Conservation (phyloP, 768 basidiomycete species). For the Xerocomellus intermedius region DNA sequence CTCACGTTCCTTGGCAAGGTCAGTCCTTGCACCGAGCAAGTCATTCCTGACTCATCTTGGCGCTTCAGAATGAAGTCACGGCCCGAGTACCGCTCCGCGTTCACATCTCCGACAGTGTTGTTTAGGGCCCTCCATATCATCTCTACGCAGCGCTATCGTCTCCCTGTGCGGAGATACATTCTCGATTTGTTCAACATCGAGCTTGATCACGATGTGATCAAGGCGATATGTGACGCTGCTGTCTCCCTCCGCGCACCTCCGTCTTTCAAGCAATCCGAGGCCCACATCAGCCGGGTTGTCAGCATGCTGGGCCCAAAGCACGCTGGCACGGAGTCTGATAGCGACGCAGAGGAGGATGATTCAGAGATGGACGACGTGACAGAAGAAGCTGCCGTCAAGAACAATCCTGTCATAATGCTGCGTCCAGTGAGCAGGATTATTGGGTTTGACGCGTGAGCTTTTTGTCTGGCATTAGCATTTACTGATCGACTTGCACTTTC, state of each 20-base stretch:
- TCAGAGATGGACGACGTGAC: conserved; percentile 46
- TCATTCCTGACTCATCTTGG: neutral
- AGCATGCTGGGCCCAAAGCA: conserved; percentile 63
- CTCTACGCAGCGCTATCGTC: conserved; percentile 84
- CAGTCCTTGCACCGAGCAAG: conserved; percentile 19
- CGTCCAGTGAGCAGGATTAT: conserved; percentile 58
- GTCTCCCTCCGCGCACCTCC: conserved; percentile 49
- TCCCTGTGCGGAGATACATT: conserved; percentile 90
- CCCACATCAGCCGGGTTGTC: conserved; percentile 46
- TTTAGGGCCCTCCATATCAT: conserved; percentile 86
- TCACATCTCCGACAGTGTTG: conserved; percentile 74
- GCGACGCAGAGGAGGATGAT: conserved; percentile 56
- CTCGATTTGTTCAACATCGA: conserved; percentile 89
- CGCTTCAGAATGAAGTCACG: conserved; percentile 70
- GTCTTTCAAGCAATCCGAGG: conserved; percentile 42
- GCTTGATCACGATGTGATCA: conserved; percentile 61
- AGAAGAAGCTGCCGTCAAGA: conserved; percentile 40
- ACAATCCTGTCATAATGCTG: conserved; percentile 53
- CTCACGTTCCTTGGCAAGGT: conserved; percentile 87
- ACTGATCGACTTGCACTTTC: neutral
- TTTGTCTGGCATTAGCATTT: neutral
- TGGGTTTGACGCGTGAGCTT: conserved; percentile 46
- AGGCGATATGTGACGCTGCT: conserved; percentile 51
- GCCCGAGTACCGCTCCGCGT: conserved; percentile 70
- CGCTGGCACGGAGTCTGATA: conserved; percentile 52